These are phyloP conservation scores for Scedosporium aurantiacum DNA, from an alignment of 2,329 filamentous ascomycete genomes.

Conservation along the genomic window DNA sequence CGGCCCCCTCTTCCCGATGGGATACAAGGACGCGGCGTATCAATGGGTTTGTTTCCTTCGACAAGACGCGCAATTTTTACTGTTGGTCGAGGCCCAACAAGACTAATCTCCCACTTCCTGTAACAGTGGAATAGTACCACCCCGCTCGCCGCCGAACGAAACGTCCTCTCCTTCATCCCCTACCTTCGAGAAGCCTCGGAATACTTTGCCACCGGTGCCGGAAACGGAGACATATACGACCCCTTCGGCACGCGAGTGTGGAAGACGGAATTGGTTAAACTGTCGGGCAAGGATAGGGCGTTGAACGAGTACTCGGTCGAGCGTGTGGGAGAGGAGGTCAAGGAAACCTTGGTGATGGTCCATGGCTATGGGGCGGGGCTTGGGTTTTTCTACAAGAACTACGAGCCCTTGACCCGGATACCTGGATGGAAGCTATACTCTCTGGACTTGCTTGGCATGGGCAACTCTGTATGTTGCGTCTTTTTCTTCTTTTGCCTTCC, in stretches of 20 bases:
- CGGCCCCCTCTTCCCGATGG: constrained; percentile 60
- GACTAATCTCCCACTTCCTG: background rate
- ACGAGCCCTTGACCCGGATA: constrained; percentile 70
- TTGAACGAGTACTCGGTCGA: constrained; percentile 92
- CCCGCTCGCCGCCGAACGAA: constrained; percentile 74
- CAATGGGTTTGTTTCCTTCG: constrained; percentile 64
- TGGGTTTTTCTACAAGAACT: constrained; percentile 98
- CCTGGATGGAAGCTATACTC: constrained; percentile 84
- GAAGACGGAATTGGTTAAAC: constrained; percentile 71
- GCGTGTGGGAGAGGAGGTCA: constrained; percentile 63
- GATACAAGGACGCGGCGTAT: constrained; percentile 81
- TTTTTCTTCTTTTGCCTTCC: background rate
- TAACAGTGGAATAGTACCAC: constrained; percentile 74
- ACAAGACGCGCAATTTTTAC: background rate
- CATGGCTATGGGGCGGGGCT: constrained; percentile 95
- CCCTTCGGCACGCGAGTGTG: constrained; percentile 78
- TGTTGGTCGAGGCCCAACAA: background rate
- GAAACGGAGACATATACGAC: constrained; percentile 44
- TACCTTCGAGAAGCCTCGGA: constrained; percentile 67
- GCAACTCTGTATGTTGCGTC: constrained; percentile 47
- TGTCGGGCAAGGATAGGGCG: constrained; percentile 76
- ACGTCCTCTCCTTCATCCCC: constrained; percentile 76
- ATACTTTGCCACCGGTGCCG: constrained; percentile 28
- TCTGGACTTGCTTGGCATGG: constrained; percentile 92
- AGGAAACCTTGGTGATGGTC: constrained; percentile 87